Evolutionary conservation across 176 grass and related monocot species (phyloP).

Genomic region (Bromus sterilis): DNA sequence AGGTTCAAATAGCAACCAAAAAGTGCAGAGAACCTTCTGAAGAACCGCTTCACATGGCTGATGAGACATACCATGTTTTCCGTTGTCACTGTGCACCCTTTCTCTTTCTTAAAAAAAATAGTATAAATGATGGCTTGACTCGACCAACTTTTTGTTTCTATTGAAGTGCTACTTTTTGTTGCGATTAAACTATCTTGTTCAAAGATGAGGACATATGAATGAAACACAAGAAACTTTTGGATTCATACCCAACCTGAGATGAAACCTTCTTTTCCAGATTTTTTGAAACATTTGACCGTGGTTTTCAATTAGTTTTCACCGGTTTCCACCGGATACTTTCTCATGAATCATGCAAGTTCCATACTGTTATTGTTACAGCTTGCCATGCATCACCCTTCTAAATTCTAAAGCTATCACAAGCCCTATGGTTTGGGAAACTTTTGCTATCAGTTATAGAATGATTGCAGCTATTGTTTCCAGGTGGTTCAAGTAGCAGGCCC

Average conservation of each 20-base stretch:
- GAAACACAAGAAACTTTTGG: neutral
- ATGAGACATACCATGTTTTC: neutral
- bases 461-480: neutral
- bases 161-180: neutral
- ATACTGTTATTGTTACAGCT: neutral
- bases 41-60: neutral
- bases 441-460: neutral
- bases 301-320: too few relatives aligned
- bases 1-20: neutral
- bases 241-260: neutral
- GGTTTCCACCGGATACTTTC: too few relatives aligned
- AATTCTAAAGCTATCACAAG: neutral
- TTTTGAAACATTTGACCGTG: too few relatives aligned
- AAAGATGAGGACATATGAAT: neutral
- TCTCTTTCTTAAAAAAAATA: too few relatives aligned
- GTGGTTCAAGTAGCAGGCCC: neutral
- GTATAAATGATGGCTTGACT: neutral
- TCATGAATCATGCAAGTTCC: neutral
- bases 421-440: neutral
- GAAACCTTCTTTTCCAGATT: too few relatives aligned
- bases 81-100: neutral
- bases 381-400: neutral
- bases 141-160: neutral
- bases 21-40: neutral
- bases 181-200: neutral